Evolutionary conservation across 2,329 filamentous ascomycete species (phyloP).

Genomic region (Diaporthe eres): DNA sequence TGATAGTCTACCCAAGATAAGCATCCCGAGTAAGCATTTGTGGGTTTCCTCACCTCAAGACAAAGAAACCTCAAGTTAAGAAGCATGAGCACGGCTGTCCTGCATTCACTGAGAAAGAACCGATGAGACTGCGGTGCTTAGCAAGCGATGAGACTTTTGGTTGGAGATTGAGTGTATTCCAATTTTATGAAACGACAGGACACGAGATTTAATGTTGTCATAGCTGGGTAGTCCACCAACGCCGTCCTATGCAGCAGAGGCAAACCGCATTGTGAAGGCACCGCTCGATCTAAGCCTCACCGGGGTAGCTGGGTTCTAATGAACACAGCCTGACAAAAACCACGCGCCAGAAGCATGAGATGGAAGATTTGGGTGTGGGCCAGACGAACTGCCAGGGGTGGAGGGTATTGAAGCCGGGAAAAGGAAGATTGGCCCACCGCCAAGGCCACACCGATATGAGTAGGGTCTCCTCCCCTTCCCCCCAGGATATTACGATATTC

Average conservation of each 20-base stretch:
- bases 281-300: constrained; percentile 26
- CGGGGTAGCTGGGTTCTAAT: neutral
- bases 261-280: neutral
- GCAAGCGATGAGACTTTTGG: neutral
- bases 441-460: neutral
- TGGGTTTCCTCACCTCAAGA: neutral
- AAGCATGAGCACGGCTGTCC: neutral
- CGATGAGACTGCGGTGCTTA: neutral
- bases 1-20: neutral
- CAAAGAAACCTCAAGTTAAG: neutral
- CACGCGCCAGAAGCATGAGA: constrained; percentile 22
- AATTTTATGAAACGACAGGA: constrained; percentile 3
- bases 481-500: constrained; percentile 20
- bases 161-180: neutral
- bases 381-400: neutral
- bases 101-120: neutral
- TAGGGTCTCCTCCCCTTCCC: neutral
- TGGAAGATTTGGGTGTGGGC: neutral
- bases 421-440: neutral
- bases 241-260: constrained; percentile 22
- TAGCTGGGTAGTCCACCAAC: constrained; percentile 23
- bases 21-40: neutral
- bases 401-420: constrained; percentile 18
- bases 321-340: constrained; percentile 8
- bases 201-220: neutral